A percentile compares a stretch with the other conserved stretches of the same genome.
phyloP scores from a whole-genome alignment of 2,329 filamentous ascomycete species.

The Fusarium sambucinum region DNA sequence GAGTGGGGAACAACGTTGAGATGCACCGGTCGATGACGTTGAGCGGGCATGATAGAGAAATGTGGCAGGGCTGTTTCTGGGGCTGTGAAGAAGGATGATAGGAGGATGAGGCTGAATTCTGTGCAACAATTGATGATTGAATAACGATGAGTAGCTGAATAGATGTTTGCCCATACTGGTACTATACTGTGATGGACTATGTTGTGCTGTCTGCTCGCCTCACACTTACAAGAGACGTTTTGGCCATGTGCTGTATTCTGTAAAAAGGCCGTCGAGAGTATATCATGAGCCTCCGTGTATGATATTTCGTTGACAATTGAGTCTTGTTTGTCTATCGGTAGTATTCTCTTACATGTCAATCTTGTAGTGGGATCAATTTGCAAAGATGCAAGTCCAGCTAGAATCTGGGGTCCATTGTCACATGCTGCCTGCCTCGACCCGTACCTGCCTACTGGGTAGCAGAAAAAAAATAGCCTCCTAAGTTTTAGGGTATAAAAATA shows the following conservation, averaged over 20 bases:
- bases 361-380: background rate
- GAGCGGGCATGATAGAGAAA: background rate
- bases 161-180: background rate
- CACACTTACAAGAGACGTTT: background rate
- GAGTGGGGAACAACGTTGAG: slow-evolving; percentile 10
- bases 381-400: background rate
- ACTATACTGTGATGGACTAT: background rate
- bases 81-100: background rate
- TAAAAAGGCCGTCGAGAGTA: background rate
- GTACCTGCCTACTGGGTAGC: too few relatives aligned
- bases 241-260: slow-evolving; percentile 6
- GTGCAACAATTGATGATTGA: background rate
- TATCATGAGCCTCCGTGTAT: background rate
- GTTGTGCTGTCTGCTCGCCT: too few relatives aligned
- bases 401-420: slow-evolving; percentile 39
- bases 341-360: slow-evolving; percentile 2
- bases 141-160: background rate
- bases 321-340: background rate
- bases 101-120: background rate
- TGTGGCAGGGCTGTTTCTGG: background rate
- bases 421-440: slow-evolving; percentile 27
- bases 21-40: slow-evolving; percentile 13
- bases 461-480: too few relatives aligned
- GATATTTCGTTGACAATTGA: background rate
- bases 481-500: too few relatives aligned